phyloP scores from a whole-genome alignment of 2,329 filamentous ascomycete genomes.

The Periconia sp. region DNA sequence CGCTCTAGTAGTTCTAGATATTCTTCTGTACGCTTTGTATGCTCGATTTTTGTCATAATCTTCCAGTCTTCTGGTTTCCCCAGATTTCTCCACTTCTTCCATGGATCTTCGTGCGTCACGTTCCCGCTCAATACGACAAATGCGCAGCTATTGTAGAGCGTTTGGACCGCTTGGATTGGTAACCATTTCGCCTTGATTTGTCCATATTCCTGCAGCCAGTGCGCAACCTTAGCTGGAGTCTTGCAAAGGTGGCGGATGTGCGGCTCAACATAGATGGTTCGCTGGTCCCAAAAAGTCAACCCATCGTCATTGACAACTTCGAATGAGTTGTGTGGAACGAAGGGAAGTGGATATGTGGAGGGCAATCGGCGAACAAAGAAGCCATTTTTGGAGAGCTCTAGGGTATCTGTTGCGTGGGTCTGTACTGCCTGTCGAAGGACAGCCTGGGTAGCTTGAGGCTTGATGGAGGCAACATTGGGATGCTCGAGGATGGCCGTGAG shows the following conservation, averaged over 20 bases:
- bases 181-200: conserved; percentile 38
- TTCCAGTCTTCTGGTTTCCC: conserved; percentile 40
- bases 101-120: conserved; percentile 35
- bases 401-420: conserved; percentile 17
- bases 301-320: conserved; percentile 33
- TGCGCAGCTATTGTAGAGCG: conserved; percentile 39
- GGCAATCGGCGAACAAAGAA: conserved; percentile 40
- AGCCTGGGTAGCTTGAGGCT: conserved; percentile 36
- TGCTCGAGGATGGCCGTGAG: conserved; percentile 39
- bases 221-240: conserved; percentile 35
- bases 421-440: conserved; percentile 35
- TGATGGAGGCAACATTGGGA: conserved; percentile 35
- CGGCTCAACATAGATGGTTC: conserved; percentile 46
- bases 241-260: conserved; percentile 37
- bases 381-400: conserved; percentile 33
- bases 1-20: conserved; percentile 33
- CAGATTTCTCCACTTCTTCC: conserved; percentile 36
- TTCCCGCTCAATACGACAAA: conserved; percentile 42
- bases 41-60: conserved; percentile 44
- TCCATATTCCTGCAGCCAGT: conserved; percentile 38
- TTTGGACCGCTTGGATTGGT: conserved; percentile 41
- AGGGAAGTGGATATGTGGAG: conserved; percentile 35
- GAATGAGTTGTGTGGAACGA: conserved; percentile 34
- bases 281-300: conserved; percentile 42
- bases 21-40: conserved; percentile 37